phyloP scores from a whole-genome alignment of 352 stramenopile species.

The Phytopythium montanum region DNA sequence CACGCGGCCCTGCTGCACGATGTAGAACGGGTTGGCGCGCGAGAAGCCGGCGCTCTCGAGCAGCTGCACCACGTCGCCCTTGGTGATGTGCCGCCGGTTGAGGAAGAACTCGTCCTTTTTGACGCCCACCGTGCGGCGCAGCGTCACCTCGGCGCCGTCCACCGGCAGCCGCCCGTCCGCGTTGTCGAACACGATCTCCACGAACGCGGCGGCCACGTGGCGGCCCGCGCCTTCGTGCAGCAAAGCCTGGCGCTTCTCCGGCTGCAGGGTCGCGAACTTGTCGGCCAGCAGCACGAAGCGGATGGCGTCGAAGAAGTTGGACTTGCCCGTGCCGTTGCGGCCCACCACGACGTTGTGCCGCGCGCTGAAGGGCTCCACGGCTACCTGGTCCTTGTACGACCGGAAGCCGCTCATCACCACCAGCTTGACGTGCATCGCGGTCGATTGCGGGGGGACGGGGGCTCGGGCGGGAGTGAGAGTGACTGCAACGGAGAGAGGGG shows the following conservation, averaged over 20 bases:
- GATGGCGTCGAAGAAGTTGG: slow-evolving; percentile 99
- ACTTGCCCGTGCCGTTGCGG: slow-evolving; percentile 96
- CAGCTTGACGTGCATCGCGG: slow-evolving; percentile 96
- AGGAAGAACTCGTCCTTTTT: slow-evolving; percentile 99
- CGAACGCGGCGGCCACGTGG: slow-evolving; percentile 96
- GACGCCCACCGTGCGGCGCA: slow-evolving; percentile 97
- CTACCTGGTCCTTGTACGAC: slow-evolving; percentile 91
- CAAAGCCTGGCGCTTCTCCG: slow-evolving; percentile 91
- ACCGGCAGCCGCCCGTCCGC: slow-evolving; percentile 93
- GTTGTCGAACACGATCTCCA: slow-evolving; percentile 99
- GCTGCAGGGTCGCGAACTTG: slow-evolving; percentile 89
- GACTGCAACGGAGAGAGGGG: too few relatives aligned
- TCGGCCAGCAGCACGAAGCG: slow-evolving; percentile 97
- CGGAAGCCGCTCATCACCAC: slow-evolving; percentile 95
- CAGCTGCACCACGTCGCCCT: slow-evolving; percentile 97
- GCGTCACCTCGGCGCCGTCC: slow-evolving; percentile 91
- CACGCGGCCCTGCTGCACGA: slow-evolving; percentile 99
- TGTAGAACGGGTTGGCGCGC: slow-evolving; percentile 99
- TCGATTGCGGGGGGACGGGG: too few relatives aligned
- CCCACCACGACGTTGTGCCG: slow-evolving; percentile 98
- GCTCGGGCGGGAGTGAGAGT: too few relatives aligned
- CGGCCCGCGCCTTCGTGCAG: slow-evolving; percentile 95
- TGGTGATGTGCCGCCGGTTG: slow-evolving; percentile 97
- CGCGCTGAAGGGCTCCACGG: slow-evolving; percentile 90
- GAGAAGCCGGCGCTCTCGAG: slow-evolving; percentile 99